These are phyloP conservation scores for Aureobasidium sp. DNA, from an alignment of 2,329 filamentous ascomycete species.

Conservation along the genomic window DNA sequence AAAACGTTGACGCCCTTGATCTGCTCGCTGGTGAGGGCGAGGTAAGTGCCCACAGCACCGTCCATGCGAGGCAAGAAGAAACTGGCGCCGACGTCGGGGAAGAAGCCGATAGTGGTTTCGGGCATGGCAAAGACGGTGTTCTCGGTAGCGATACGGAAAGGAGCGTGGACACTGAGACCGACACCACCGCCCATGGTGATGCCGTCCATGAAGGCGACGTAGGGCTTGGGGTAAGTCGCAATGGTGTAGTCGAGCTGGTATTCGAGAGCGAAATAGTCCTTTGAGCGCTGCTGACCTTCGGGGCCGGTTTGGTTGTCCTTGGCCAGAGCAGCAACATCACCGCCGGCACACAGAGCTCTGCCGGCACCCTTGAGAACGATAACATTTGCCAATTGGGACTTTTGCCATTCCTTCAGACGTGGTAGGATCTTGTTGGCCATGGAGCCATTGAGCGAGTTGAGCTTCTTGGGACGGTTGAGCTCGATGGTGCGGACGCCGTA, in stretches of 20 bases:
- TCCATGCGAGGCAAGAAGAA: conserved; percentile 93
- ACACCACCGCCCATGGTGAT: conserved; percentile 98
- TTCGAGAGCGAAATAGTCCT: conserved; percentile 87
- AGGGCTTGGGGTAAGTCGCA: conserved; percentile 87
- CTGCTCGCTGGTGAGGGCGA: conserved; percentile 82
- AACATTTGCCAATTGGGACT: conserved; percentile 89
- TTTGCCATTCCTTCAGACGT: conserved; percentile 80
- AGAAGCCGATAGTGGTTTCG: conserved; percentile 96
- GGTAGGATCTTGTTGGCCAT: conserved; percentile 95
- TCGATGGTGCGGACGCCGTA: conserved; percentile 89
- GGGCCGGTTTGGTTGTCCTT: conserved; percentile 60
- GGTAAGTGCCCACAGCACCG: conserved; percentile 80
- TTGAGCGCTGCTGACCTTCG: conserved; percentile 66
- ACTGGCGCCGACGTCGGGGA: conserved; percentile 92
- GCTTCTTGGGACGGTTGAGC: conserved; percentile 86
- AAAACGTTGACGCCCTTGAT: conserved; percentile 79
- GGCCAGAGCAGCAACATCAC: conserved; percentile 78
- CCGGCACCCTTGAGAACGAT: conserved; percentile 88
- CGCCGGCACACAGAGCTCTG: conserved; percentile 83
- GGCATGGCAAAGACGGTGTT: conserved; percentile 96
- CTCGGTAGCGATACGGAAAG: conserved; percentile 94
- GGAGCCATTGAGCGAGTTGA: conserved; percentile 86
- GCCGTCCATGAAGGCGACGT: conserved; percentile 92
- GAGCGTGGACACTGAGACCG: conserved; percentile 87
- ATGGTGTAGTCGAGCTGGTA: conserved; percentile 95